A percentile compares a stretch with the other conserved stretches of the same genome.
Conservation (phyloP, 2,329 filamentous ascomycete species). For the Colletotrichum lindemuthianum region DNA sequence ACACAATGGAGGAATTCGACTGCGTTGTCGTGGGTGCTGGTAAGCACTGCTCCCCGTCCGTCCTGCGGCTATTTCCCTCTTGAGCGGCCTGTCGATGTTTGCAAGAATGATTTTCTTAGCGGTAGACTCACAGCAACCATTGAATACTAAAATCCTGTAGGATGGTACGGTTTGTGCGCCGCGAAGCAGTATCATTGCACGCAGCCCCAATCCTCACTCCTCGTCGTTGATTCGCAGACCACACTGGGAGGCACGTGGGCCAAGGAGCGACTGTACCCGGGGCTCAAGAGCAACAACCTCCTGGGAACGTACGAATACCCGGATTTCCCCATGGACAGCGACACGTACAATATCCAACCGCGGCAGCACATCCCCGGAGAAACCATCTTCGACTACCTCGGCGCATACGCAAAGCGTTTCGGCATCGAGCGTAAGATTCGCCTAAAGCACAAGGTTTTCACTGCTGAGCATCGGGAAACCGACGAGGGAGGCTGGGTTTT, state of each 20-base stretch:
- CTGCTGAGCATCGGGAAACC: constrained; percentile 52
- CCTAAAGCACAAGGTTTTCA: constrained; percentile 50
- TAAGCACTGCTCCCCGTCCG: constrained; percentile 44
- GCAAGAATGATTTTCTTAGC: background rate
- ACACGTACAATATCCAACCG: constrained; percentile 58
- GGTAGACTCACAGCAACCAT: background rate
- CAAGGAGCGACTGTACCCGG: constrained; percentile 71
- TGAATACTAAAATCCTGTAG: constrained; percentile 39
- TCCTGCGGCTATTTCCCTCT: too few species aligned
- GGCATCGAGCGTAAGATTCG: constrained; percentile 52
- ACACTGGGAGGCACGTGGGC: constrained; percentile 77
- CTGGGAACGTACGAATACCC: constrained; percentile 77
- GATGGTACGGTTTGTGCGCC: constrained; percentile 66
- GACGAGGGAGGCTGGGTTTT: constrained; percentile 54
- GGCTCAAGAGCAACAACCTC: constrained; percentile 79
- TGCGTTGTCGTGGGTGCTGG: constrained; percentile 63
- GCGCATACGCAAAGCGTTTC: constrained; percentile 55
- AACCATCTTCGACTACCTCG: constrained; percentile 58
- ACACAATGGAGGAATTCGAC: constrained; percentile 52
- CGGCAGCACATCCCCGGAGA: constrained; percentile 59
- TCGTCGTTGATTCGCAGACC: constrained; percentile 66
- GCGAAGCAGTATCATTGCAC: constrained; percentile 70
- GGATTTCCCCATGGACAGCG: constrained; percentile 75
- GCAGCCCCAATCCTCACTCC: constrained; percentile 65
- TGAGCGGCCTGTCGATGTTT: background rate